Conservation (phyloP, 306 rosid genomes). For the Quercus alba region DNA sequence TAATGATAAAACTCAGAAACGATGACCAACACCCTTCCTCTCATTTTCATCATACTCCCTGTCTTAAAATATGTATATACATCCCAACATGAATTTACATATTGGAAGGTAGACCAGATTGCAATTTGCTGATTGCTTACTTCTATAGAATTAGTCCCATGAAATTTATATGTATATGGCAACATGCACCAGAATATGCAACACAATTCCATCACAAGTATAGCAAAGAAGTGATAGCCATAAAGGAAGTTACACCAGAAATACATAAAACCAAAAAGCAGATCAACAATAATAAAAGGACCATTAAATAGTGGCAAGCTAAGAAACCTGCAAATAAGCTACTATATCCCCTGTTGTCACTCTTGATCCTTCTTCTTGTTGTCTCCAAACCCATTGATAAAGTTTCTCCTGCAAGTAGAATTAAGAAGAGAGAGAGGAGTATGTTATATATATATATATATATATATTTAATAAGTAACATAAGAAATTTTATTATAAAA, state of each 20-base stretch:
- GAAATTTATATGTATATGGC: not conserved
- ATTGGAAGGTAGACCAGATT: not conserved
- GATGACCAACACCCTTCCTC: not conserved
- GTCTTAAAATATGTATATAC: not conserved
- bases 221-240: not conserved
- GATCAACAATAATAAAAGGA: not conserved
- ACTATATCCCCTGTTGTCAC: conserved; percentile 46
- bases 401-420: conserved; percentile 45
- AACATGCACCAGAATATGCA: not conserved
- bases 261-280: not conserved
- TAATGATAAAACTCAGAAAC: not conserved
- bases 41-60: not conserved
- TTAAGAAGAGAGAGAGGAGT: not conserved
- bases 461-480: too few species aligned
- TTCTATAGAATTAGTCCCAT: not conserved
- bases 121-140: not conserved
- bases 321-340: conserved; percentile 53
- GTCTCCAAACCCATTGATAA: conserved; percentile 66
- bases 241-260: not conserved
- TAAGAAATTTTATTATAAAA: too few species aligned
- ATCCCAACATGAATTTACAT: not conserved
- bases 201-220: not conserved
- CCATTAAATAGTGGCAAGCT: not conserved
- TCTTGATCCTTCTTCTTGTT: conserved; percentile 63
- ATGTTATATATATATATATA: not conserved